phyloP scores from a whole-genome alignment of 805 yeast species.

The Debaryomyces hansenii region DNA sequence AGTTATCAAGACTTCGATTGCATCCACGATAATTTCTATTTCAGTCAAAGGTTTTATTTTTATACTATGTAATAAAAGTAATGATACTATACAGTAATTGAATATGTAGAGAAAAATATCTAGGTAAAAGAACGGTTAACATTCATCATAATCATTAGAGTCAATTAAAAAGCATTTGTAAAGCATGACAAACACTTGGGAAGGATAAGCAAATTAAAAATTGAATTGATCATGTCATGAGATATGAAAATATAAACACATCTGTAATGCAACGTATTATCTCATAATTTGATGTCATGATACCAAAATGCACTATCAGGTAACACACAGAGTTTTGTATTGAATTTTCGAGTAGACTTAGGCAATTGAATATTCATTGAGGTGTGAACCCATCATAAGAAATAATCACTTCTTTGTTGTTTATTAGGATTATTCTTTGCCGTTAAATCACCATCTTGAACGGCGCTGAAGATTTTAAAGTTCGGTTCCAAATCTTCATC shows the following conservation, averaged over 20 bases:
- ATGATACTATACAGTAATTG: neutral
- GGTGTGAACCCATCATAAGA: slow-evolving; percentile 23
- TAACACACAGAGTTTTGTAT: no score
- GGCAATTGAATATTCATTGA: neutral
- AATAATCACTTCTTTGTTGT: slow-evolving; percentile 48
- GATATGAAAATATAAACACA: neutral
- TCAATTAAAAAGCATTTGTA: neutral
- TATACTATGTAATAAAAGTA: neutral
- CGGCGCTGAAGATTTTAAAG: slow-evolving; percentile 93
- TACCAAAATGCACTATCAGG: no score
- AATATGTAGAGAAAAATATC: neutral
- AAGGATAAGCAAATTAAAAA: neutral
- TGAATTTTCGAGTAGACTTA: neutral
- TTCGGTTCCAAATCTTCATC: slow-evolving; percentile 84
- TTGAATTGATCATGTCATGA: neutral
- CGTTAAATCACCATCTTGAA: slow-evolving; percentile 70
- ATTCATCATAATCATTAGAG: slow-evolving; percentile 6
- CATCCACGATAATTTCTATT: no score
- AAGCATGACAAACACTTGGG: neutral
- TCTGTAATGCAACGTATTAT: neutral
- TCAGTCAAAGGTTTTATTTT: neutral
- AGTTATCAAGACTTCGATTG: no score
- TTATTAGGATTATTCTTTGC: slow-evolving; percentile 39
- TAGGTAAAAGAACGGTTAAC: slow-evolving; percentile 1
- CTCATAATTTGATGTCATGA: no score